Evolutionary conservation across 257 asterid genomes (phyloP).

Genomic region (Forsythia suspensa): DNA sequence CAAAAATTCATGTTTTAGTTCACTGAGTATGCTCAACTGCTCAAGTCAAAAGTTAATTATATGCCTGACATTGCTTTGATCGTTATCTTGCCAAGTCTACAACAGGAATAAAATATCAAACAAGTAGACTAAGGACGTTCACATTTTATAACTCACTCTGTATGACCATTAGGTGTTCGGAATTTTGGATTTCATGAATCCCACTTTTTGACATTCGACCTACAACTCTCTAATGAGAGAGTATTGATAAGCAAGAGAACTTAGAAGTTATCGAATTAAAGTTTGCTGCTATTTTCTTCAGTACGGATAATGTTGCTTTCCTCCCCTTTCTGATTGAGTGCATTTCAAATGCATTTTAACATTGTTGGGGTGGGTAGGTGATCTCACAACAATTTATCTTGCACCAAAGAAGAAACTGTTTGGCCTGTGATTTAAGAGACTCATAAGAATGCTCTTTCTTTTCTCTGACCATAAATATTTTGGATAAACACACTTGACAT

Average conservation of each 20-base stretch:
- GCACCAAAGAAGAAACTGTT: not conserved
- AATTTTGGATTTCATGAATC: not conserved
- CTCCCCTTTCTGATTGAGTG: not conserved
- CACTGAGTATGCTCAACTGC: no score
- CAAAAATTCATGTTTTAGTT: no score
- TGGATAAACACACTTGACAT: slow-evolving; percentile 5
- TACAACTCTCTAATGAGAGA: not conserved
- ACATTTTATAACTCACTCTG: not conserved
- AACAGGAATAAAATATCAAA: not conserved
- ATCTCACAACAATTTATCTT: slow-evolving; percentile 1
- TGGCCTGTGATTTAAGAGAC: not conserved
- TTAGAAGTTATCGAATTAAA: not conserved
- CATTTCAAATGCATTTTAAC: not conserved
- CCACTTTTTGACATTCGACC: not conserved
- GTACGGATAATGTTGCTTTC: not conserved
- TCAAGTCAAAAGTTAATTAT: no score
- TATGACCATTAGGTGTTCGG: not conserved
- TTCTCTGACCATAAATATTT: not conserved
- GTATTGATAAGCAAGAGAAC: not conserved
- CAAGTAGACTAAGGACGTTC: not conserved
- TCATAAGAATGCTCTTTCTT: not conserved
- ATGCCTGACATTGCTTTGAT: not conserved
- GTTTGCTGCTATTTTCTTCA: not conserved
- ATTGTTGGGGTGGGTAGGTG: not conserved
- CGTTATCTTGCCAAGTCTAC: no score